Conservation (phyloP, 139 green algal genomes). For the Desmodesmus armatus region DNA sequence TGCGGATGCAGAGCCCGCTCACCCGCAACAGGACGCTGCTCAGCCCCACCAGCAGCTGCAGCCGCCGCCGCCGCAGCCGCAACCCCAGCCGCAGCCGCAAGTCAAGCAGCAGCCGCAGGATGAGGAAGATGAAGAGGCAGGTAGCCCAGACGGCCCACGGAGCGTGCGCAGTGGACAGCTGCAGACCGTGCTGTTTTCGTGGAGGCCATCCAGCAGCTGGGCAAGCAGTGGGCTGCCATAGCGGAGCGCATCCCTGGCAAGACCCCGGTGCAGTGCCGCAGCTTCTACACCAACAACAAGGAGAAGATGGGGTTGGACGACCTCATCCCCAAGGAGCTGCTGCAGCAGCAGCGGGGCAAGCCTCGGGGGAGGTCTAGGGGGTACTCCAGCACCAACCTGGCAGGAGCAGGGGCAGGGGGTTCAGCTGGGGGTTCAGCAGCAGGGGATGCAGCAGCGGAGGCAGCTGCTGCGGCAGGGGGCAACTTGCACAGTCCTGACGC, state of each 20-base stretch:
- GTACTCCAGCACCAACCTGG: not conserved
- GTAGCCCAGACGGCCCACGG: not conserved
- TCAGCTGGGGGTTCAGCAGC: not conserved
- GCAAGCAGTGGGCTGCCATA: constrained; percentile 74
- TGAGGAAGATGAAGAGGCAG: constrained; percentile 4
- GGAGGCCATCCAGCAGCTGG: constrained; percentile 58
- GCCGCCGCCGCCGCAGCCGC: not conserved
- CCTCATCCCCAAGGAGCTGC: constrained; percentile 15
- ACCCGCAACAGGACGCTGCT: too few species aligned
- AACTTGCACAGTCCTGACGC: too few species aligned
- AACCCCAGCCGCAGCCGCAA: not conserved
- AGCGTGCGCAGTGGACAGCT: constrained; percentile 59
- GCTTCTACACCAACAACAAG: constrained; percentile 88
- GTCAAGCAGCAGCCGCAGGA: not conserved
- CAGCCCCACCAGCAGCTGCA: too few species aligned
- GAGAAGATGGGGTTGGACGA: constrained; percentile 65
- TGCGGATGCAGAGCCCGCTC: too few species aligned
- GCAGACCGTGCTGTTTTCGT: constrained; percentile 70
- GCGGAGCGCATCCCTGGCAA: constrained; percentile 74
- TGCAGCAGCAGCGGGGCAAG: not conserved
- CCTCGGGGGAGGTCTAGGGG: not conserved
- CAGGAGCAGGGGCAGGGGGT: not conserved
- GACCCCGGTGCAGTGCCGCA: constrained; percentile 78
- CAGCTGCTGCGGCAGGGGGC: not conserved
- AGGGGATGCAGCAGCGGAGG: not conserved